Base-by-base conservation (phyloP, 345 rosid species). In the Reutealis trisperma region DNA sequence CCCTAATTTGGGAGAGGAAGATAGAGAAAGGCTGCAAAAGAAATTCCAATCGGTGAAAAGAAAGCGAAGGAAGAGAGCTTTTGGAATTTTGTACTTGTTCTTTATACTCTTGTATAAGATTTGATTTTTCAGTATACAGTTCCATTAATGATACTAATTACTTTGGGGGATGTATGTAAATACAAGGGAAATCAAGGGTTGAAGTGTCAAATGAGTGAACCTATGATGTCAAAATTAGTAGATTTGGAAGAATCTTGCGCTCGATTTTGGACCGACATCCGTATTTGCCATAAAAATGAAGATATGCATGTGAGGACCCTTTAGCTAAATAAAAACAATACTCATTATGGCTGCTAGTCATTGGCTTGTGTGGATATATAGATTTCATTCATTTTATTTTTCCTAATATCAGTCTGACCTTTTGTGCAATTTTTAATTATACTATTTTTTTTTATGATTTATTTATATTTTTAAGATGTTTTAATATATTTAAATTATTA, bases 1-100 rank as follows among this genome's bases (percentile, higher is more conserved):
- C 86, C 84, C 86, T 81, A 83, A 83, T 75, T 32, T 18, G 66
- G 67, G 49, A 68, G 12, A 61, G 62, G 68, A 47, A 63, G 8
- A 61, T 24, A 44, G 19, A 19, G 25, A 63, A 62, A 2, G 11
- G 25, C 7, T 11, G 12, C 2, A 51, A 61, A 62, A 1, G 69
- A 76, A 69, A 69, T 69, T 69, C 44, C 60, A 47, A 27, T 47
- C 49, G 66, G 74, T 52, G 80, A 65, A 32, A 63, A 70, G 71
- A 45, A 49, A 74, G 15, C 37, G 42, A 62, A 58, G 70, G 6
- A 42, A 37, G 64, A 49, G 65, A 47, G 34, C 7, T 67, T 67
- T 75, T 58, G 73, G 63, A 75, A 57, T 15, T 55, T 55, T 55
- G 59, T 45, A 30, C 15, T 55, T 25, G 72, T 66, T 44, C n/a